Conservation (phyloP, 2,329 filamentous ascomycete genomes). For the Ophiostoma pallidulum region DNA sequence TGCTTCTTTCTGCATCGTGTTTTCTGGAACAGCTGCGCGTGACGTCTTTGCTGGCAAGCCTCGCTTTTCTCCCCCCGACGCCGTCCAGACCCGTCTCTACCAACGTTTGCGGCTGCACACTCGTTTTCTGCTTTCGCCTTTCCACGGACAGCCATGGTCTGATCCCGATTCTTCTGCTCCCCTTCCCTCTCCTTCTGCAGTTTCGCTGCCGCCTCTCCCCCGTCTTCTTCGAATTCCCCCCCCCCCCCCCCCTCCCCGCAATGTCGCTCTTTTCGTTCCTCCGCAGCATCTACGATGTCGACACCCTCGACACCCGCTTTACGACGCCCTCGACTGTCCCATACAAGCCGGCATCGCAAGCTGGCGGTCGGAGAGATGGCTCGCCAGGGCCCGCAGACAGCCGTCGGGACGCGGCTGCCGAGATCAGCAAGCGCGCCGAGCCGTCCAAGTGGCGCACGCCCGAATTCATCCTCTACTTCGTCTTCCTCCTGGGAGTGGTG, state of each 20-base stretch:
- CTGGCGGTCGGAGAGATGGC: conserved; percentile 27
- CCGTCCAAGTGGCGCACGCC: conserved; percentile 74
- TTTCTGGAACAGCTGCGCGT: neutral
- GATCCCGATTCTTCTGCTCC: neutral
- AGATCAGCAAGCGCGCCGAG: conserved; percentile 31
- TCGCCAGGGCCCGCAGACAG: conserved; percentile 21
- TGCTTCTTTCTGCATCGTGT: too few species aligned
- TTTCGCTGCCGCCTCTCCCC: too few species aligned
- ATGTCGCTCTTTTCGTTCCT: conserved; percentile 35
- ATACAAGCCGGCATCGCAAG: conserved; percentile 44
- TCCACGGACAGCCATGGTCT: conserved; percentile 6
- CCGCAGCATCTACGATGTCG: conserved; percentile 41
- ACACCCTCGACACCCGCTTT: conserved; percentile 39
- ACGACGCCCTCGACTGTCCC: conserved; percentile 59
- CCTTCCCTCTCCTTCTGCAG: neutral
- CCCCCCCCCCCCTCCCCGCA: neutral
- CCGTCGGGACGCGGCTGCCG: conserved; percentile 7
- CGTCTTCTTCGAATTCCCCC: neutral
- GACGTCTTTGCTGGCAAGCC: conserved; percentile 1
- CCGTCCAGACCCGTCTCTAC: too few species aligned
- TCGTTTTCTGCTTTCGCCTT: too few species aligned
- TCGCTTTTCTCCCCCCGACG: neutral
- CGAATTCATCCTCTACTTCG: conserved; percentile 77
- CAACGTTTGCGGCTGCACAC: neutral
- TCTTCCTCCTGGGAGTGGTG: conserved; percentile 55